phyloP scores from a whole-genome alignment of 768 basidiomycete genomes.

The Naganishia kalamii region DNA sequence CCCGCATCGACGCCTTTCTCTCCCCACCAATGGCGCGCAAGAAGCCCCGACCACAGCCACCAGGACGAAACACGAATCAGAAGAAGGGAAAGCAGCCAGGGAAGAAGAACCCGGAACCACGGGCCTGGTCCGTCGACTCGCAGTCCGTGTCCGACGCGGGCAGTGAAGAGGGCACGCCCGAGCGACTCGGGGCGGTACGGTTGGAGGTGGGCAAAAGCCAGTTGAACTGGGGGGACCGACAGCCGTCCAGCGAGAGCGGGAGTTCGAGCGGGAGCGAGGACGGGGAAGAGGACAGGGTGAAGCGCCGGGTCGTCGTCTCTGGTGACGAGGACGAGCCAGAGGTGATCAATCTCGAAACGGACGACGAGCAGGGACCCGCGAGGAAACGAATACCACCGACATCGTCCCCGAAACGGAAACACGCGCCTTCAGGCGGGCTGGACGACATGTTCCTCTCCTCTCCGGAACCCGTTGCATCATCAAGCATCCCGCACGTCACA shows the following conservation, averaged over 20 bases:
- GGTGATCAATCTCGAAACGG: conserved; percentile 1
- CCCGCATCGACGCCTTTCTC: not conserved
- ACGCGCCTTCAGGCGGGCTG: not conserved
- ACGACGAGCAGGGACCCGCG: not conserved
- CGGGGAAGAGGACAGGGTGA: not conserved
- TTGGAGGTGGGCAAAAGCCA: not conserved
- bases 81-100: not conserved
- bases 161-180: not conserved
- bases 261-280: not conserved
- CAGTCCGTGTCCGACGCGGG: not conserved
- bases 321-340: not conserved
- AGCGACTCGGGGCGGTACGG: conserved; percentile 4
- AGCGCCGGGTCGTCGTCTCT: not conserved
- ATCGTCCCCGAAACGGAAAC: not conserved
- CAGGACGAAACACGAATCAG: not conserved
- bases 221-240: conserved; percentile 5
- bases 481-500: too few species aligned
- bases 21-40: not conserved
- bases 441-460: not conserved
- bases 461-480: too few species aligned
- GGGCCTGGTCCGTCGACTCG: not conserved
- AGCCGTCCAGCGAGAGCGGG: not conserved
- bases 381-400: not conserved
- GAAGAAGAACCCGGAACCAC: not conserved
- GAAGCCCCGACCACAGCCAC: not conserved